Conservation (phyloP, 2,329 filamentous ascomycete species). For the Trichoderma semiorbis region DNA sequence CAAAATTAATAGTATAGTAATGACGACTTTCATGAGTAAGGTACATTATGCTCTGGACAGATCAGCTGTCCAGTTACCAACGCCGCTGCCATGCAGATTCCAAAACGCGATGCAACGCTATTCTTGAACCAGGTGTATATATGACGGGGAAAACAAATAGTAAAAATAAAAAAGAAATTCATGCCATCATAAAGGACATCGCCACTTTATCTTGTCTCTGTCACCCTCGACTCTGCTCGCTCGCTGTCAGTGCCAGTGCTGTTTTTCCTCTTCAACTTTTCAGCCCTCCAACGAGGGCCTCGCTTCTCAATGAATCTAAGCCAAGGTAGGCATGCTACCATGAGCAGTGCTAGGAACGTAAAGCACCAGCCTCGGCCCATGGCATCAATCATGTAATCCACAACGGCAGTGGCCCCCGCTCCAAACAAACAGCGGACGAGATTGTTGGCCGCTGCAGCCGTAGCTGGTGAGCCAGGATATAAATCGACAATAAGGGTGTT, state of each 20-base stretch:
- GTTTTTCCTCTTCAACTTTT: constrained; percentile 40
- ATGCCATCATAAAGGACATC: not conserved
- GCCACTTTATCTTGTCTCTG: not conserved
- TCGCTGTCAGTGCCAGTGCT: constrained; percentile 17
- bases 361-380: constrained; percentile 63
- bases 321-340: constrained; percentile 45
- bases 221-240: not conserved
- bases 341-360: constrained; percentile 54
- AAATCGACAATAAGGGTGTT: constrained; percentile 62
- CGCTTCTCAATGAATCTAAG: constrained; percentile 48
- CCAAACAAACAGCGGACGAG: constrained; percentile 59
- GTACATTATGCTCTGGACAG: not conserved
- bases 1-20: not conserved
- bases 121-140: not conserved
- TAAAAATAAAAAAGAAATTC: not conserved
- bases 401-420: constrained; percentile 56
- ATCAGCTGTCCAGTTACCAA: not conserved
- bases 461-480: constrained; percentile 57
- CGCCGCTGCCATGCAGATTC: constrained; percentile 20
- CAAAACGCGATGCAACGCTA: not conserved
- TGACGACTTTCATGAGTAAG: not conserved
- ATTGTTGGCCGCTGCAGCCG: constrained; percentile 62
- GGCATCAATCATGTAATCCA: constrained; percentile 54
- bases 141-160: too few relatives aligned
- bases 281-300: constrained; percentile 50